Base-by-base conservation (phyloP, 2,329 filamentous ascomycete species). In the Sporothrix schenckii region DNA sequence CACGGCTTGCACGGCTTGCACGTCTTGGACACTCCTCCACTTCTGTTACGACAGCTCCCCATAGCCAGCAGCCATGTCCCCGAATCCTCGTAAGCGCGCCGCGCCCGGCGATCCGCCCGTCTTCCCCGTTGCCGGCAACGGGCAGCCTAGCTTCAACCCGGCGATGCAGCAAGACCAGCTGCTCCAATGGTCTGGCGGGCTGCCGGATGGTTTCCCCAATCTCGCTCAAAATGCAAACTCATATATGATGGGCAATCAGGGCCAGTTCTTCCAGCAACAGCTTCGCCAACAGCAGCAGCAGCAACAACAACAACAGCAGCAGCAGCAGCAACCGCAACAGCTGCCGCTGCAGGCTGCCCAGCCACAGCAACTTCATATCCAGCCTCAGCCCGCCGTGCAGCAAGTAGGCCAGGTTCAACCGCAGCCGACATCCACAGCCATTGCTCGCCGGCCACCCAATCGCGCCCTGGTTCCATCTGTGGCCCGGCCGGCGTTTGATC, bases 31-130 rank as follows among this genome's bases (percentile, higher is more conserved):
- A 34, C 7, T 34, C 34, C 34, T 9, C 6, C 41, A 14, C 41
- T 44, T 44, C 41, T 44, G 11, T 44, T 44, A 63, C 21, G 60
- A 47, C 41, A 49, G 14, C 41, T n/a, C 60, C 16, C 21, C 58
- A 1, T 63, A 21, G 30, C 60, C 41, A 41, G 19, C 30, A 70
- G 70, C 74, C 70, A 86, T 86, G 84, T 83, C 86, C 44, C 80
- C 82, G 60, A 87, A 86, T 73, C 79, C 85, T 24, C 81, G 91
- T 80, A 95, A 95, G 83, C 86, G 92, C 79, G 84, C 90, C 75
- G 91, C 92, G 61, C 90, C 92, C 70, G 91, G 90, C 77, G 83
- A 89, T 72, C 85, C 88, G 50, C 90, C 92, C n/a, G 81, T 87
- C 74, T 81, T 86, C 27, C 86, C 88, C 47, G 77, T 83, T 66